Percentiles rank a stretch among this genome's conserved stretches.
Conservation (phyloP, 108 stramenopile species). For the Chaetoceros tenuissimus region DNA sequence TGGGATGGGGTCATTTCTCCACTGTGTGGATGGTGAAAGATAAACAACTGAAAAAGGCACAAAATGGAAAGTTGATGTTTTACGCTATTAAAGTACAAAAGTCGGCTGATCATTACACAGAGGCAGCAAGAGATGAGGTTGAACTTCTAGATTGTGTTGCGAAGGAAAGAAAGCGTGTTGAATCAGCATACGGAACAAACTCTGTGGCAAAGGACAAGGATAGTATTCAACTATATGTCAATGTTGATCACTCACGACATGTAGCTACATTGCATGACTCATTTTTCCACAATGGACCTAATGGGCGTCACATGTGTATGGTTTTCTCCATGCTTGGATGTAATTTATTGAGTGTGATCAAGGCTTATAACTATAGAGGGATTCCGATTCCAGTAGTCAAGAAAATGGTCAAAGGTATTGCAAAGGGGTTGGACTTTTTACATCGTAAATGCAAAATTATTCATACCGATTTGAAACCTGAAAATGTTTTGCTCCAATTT, state of each 20-base stretch:
- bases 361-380: conserved; percentile 88
- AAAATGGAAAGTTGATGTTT: conserved; percentile 28
- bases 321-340: conserved; percentile 95
- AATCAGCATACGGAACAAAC: conserved; percentile 23
- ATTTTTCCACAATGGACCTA: conserved; percentile 94
- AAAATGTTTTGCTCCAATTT: conserved; percentile 89
- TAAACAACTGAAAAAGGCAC: conserved; percentile 24
- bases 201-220: conserved; percentile 25
- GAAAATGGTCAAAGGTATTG: conserved; percentile 83
- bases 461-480: conserved; percentile 97
- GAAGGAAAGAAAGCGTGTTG: conserved; percentile 52
- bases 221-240: conserved; percentile 35
- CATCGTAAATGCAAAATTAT: conserved; percentile 93
- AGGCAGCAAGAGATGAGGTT: conserved; percentile 97
- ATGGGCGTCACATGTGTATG: conserved; percentile 97
- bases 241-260: conserved; percentile 59
- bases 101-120: conserved; percentile 93
- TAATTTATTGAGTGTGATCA: conserved; percentile 95
- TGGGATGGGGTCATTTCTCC: conserved; percentile 99
- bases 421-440: conserved; percentile 90
- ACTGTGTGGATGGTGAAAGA: conserved; percentile 95
- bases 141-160: conserved; percentile 86
- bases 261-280: conserved; percentile 88
- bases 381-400: conserved; percentile 89
- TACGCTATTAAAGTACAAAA: conserved; percentile 97